Base-by-base conservation (phyloP, 108 stramenopile species). In the Skeletonema marinoi region DNA sequence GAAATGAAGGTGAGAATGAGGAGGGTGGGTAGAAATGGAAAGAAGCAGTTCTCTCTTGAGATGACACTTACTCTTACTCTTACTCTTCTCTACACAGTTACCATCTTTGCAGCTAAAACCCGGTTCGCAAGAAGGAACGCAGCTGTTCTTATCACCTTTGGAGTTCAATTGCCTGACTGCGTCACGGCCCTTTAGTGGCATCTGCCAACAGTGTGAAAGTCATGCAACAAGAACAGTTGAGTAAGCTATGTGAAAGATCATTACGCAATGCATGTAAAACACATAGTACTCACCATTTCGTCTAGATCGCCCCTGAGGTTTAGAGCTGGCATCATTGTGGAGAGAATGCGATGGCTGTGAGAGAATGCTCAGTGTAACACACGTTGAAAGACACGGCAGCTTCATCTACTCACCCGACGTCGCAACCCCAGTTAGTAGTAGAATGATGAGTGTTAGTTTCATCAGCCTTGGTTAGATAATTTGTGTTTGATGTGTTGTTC, bases 1-100 rank as follows among this genome's bases (percentile, higher is more conserved):
- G 70, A 95, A 92, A 85, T 91, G 54, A 25, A 25, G 25, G 25
- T 25, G 0, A 25, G 25, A 25, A 25, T 25, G 25, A 25, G 25
- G 25, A 25, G 25, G 0, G 25, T 25, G 25, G 25, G 25, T 25
- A 25, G 25, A 25, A 25, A 25, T 25, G 25, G 25, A 25, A 25
- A 25, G 25, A 25, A 25, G 25, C 25, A 25, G 25, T 25, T 25
- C 25, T 25, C 25, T 25, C 25, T 25, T 25, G 25, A 25, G 25
- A 25, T 25, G 25, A 25, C 25, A 25, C 25, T 25, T 25, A 25
- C 25, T 25, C 25, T 25, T 25, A 25, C 25, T 0, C 25, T 25
- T 25, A 25, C 25, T 25, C 25, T 25, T 25, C 25, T 0, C 0
- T 25, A 25, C 25, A 25, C 25, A 25, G n/a, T n/a, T n/a, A n/a